Base-by-base conservation (phyloP, 179 eudicot genomes). In the Dionaea muscipula region DNA sequence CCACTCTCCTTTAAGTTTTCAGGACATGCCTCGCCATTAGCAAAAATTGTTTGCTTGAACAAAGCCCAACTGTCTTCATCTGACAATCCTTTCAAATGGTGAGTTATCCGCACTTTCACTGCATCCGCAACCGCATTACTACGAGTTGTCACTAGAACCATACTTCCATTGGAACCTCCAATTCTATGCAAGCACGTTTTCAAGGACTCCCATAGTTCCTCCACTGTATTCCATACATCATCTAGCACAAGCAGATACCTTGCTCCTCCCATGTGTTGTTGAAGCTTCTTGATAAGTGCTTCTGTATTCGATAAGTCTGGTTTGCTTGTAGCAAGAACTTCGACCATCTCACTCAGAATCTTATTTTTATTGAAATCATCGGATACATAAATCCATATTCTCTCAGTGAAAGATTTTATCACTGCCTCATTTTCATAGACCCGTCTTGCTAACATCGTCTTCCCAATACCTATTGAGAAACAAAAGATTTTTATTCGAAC, bases 241-340 rank as follows among this genome's bases (percentile, higher is more conserved):
- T 74, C 75, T 11, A 69, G 63, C 24, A 74, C 63, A 20, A 74
- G 57, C 51, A 74, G 38, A 52, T 54, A 70, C 53, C 45, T 67
- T 37, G 51, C 55, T 8, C 52, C 52, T 2, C 23, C 60, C 22
- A 73, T 25, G 36, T 48, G n/a, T 5, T 33, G 16, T 28, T 44
- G 23, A 47, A 73, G 60, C 55, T 56, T 24, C 2, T 40, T 44
- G 16, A 33, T 40, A 16, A 65, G 16, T n/a, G 67, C 57, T 26
- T 37, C 36, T 18, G 2, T 52, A 9, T 31, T 44, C 10, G 51
- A n/a, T 33, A 57, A 24, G 43, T 53, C 28, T n/a, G 58, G n/a
- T 14, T 47, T 35, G 9, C 28, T 16, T 16, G 40, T 18, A 0
- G 43, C 52, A 13, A 61, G 51, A 0, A n/a, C 26, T 16, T 67